Conservation (phyloP, 371 early-diverging fungal genomes). For the Capniomyces stellatus region DNA sequence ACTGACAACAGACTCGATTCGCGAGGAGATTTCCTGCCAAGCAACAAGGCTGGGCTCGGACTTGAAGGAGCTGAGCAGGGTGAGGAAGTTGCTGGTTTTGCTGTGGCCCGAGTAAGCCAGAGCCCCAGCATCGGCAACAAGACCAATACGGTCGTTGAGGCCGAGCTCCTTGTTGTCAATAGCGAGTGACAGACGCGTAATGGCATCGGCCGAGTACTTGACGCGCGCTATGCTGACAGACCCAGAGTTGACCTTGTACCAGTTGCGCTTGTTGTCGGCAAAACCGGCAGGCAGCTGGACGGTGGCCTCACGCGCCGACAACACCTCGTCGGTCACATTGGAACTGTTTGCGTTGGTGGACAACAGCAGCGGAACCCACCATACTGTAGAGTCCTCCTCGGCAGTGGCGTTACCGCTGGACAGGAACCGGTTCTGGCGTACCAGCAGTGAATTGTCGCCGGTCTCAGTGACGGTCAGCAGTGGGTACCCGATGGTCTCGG, state of each 20-base stretch:
- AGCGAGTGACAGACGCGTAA: conserved; percentile 26
- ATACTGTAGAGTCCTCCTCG: conserved; percentile 41
- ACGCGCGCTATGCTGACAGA: conserved; percentile 48
- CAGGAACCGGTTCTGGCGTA: conserved; percentile 57
- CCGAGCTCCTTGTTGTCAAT: conserved; percentile 27
- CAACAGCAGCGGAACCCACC: conserved; percentile 57
- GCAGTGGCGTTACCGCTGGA: conserved; percentile 48
- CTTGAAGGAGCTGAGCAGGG: conserved; percentile 35
- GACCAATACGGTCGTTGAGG: conserved; percentile 37
- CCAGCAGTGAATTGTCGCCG: conserved; percentile 8
- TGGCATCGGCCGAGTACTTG: conserved; percentile 30
- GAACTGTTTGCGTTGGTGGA: not conserved
- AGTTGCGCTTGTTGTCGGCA: not conserved
- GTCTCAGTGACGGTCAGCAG: conserved; percentile 40
- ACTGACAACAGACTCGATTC: conserved; percentile 22
- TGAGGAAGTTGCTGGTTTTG: conserved; percentile 37
- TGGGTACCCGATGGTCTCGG: conserved; percentile 68
- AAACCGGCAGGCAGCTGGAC: conserved; percentile 14
- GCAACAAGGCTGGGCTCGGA: conserved; percentile 45
- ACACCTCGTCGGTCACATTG: conserved; percentile 4
- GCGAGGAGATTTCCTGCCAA: conserved; percentile 31
- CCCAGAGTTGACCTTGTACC: conserved; percentile 41
- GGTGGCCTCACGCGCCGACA: conserved; percentile 10
- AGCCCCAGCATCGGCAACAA: conserved; percentile 40
- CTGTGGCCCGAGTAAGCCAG: conserved; percentile 41